Conservation (phyloP, 352 stramenopile species). For the Pythium monospermum region DNA sequence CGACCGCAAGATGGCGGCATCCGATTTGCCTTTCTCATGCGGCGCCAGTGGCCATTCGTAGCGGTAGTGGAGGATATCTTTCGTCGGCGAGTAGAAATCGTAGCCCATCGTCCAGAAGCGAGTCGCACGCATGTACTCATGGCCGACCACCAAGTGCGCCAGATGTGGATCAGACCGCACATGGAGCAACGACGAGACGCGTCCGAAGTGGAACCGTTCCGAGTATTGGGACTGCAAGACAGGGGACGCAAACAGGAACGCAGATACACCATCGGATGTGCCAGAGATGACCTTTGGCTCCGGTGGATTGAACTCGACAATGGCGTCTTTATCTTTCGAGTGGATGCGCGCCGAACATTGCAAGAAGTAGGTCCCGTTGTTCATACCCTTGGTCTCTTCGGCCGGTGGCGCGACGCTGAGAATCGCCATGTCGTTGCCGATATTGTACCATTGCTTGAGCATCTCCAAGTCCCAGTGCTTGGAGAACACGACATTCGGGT, state of each 20-base stretch:
- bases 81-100: conserved; percentile 77
- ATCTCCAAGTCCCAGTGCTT: conserved; percentile 68
- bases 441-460: conserved; percentile 76
- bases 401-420: conserved; percentile 66
- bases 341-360: conserved; percentile 82
- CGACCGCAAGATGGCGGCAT: conserved; percentile 19
- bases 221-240: conserved; percentile 77
- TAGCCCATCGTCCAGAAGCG: conserved; percentile 85
- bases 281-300: conserved; percentile 28
- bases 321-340: conserved; percentile 45
- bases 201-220: conserved; percentile 79
- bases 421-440: conserved; percentile 77
- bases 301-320: conserved; percentile 78
- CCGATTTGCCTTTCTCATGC: conserved; percentile 18
- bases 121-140: conserved; percentile 72
- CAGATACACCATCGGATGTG: neutral
- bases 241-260: conserved; percentile 22
- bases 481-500: conserved; percentile 61
- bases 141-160: conserved; percentile 43
- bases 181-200: conserved; percentile 40
- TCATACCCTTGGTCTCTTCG: conserved; percentile 34
- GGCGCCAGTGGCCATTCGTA: conserved; percentile 47
- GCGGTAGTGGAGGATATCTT: conserved; percentile 55
- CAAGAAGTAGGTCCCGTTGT: conserved; percentile 40
- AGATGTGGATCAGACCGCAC: conserved; percentile 77